These are phyloP conservation scores for Cryptosporidium ubiquitum DNA, from an alignment of 169 alveolate genomes.

Conservation along the genomic window DNA sequence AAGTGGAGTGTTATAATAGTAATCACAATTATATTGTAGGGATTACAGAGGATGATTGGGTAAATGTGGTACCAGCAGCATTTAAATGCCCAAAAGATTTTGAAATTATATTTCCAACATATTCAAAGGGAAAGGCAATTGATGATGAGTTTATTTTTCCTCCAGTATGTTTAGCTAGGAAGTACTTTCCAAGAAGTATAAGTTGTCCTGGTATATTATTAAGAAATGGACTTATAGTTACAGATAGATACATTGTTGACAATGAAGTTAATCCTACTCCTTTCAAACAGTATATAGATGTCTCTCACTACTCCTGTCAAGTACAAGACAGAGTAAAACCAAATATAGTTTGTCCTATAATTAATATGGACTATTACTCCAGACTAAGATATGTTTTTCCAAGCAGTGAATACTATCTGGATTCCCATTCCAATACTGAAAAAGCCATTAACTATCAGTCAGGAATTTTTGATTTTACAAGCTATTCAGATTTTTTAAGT, in stretches of 20 bases:
- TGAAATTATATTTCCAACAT: conserved; percentile 39
- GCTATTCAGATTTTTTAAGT: background rate
- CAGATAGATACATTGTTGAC: conserved; percentile 45
- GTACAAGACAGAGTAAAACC: conserved; percentile 45
- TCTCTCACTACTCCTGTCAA: conserved; percentile 41
- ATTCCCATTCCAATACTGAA: background rate
- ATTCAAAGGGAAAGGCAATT: background rate
- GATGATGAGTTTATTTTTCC: conserved; percentile 6
- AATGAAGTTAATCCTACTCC: conserved; percentile 58
- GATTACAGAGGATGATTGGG: conserved; percentile 56
- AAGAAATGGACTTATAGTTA: conserved; percentile 48
- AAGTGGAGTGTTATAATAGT: conserved; percentile 18
- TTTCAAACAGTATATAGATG: conserved; percentile 31
- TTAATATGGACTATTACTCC: background rate
- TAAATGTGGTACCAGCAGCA: conserved; percentile 31
- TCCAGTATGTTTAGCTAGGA: conserved; percentile 30
- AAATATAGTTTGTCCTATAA: conserved; percentile 38
- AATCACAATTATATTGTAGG: conserved; percentile 4
- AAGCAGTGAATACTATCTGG: background rate
- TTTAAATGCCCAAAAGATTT: conserved; percentile 55
- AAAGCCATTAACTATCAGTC: conserved; percentile 2
- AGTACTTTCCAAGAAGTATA: conserved; percentile 47
- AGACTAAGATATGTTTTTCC: background rate
- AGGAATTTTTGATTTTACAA: conserved; percentile 6
- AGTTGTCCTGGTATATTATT: conserved; percentile 42